These are phyloP conservation scores for Aureobasidium uvarum DNA, from an alignment of 2,329 filamentous ascomycete species.

Conservation along the genomic window DNA sequence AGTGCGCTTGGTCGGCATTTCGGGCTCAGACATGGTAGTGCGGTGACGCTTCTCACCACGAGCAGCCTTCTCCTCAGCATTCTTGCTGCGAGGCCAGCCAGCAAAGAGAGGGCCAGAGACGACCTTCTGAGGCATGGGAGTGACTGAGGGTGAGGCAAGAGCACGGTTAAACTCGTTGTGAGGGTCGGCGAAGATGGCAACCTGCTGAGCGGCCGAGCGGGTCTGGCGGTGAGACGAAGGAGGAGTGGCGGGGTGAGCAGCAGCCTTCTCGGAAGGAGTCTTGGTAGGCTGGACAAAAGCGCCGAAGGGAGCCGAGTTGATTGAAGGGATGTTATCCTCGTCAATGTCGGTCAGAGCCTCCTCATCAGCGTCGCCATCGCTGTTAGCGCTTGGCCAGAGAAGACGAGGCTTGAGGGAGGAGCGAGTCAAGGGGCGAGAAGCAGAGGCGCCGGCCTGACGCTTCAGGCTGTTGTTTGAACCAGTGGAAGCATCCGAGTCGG, in stretches of 20 bases:
- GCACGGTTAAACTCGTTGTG: neutral
- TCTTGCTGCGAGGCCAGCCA: conserved; percentile 65
- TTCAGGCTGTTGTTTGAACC: conserved; percentile 33
- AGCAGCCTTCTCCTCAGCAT: neutral
- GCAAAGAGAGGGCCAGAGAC: conserved; percentile 61
- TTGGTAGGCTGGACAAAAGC: conserved; percentile 31
- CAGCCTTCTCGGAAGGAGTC: conserved; percentile 33
- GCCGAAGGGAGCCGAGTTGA: conserved; percentile 33
- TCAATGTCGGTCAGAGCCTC: conserved; percentile 56
- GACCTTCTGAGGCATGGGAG: conserved; percentile 26
- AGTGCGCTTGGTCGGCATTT: conserved; percentile 20
- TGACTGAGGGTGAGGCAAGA: conserved; percentile 14
- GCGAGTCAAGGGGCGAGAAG: conserved; percentile 58
- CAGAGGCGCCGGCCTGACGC: conserved; percentile 42
- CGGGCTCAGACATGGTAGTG: neutral
- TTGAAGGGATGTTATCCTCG: conserved; percentile 28
- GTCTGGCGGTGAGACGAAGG: conserved; percentile 62
- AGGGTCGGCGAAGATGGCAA: conserved; percentile 24
- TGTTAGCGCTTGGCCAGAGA: conserved; percentile 57
- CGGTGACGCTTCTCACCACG: conserved; percentile 14
- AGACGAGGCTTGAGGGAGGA: conserved; percentile 70
- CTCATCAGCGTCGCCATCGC: conserved; percentile 56
- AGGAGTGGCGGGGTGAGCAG: conserved; percentile 57
- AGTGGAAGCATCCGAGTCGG: conserved; percentile 33
- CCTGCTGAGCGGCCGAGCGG: conserved; percentile 47